Evolutionary conservation across 2,329 filamentous ascomycete genomes (phyloP).

Genomic region (Aspergillus alliaceus): DNA sequence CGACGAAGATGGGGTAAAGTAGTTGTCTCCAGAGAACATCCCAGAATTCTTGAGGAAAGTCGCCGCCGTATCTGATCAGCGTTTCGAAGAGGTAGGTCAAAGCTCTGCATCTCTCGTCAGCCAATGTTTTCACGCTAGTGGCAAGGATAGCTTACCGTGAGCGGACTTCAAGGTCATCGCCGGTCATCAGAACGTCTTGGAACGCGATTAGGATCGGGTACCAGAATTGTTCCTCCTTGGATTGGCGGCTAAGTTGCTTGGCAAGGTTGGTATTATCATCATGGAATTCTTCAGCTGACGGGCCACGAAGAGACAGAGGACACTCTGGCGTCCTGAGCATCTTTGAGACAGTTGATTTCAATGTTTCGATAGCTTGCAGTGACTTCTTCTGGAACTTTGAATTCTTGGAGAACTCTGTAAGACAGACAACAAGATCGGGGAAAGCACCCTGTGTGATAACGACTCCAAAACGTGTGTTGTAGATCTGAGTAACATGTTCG

Average conservation of each 20-base stretch:
- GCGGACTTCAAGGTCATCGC: slow-evolving; percentile 94
- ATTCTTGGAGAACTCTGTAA: slow-evolving; percentile 99
- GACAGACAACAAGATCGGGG: slow-evolving; percentile 89
- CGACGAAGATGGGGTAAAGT: slow-evolving; percentile 97
- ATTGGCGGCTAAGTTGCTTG: slow-evolving; percentile 72
- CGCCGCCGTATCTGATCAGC: slow-evolving; percentile 82
- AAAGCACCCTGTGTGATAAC: slow-evolving; percentile 97
- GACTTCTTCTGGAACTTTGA: slow-evolving; percentile 98
- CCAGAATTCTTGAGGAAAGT: slow-evolving; percentile 95
- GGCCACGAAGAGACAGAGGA: slow-evolving; percentile 70
- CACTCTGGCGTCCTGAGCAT: slow-evolving; percentile 97
- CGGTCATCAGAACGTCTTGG: slow-evolving; percentile 98
- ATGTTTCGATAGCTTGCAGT: slow-evolving; percentile 86
- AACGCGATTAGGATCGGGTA: slow-evolving; percentile 98
- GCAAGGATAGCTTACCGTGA: slow-evolving; percentile 51
- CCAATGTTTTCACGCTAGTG: slow-evolving; percentile 2
- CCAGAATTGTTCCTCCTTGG: slow-evolving; percentile 96
- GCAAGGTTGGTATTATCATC: slow-evolving; percentile 51
- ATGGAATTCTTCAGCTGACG: slow-evolving; percentile 47
- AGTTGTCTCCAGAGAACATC: slow-evolving; percentile 97
- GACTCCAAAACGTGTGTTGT: slow-evolving; percentile 91
- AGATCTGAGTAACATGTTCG: slow-evolving; percentile 93
- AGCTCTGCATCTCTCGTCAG: slow-evolving; percentile 51
- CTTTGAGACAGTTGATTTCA: slow-evolving; percentile 89
- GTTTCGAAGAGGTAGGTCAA: slow-evolving; percentile 97